A percentile compares a stretch with the other conserved stretches of the same genome.
These are phyloP conservation scores for Aspergillus quadricinctus DNA, from an alignment of 2,329 filamentous ascomycete species.

Conservation along the genomic window DNA sequence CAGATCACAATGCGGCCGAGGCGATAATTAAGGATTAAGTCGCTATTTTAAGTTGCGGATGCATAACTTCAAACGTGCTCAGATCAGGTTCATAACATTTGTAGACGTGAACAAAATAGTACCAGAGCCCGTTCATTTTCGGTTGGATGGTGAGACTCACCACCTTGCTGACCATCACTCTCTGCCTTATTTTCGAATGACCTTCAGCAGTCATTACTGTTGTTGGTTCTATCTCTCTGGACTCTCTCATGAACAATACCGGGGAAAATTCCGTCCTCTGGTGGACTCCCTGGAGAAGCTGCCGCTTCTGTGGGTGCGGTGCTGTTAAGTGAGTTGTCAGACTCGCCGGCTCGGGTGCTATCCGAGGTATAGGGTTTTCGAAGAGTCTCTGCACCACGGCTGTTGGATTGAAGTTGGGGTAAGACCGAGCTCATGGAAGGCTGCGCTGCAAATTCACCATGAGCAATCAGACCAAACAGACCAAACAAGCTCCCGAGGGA, in stretches of 20 bases:
- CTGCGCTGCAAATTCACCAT: neutral
- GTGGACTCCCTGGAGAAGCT: conserved; percentile 15
- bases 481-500: neutral
- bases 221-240: conserved; percentile 4
- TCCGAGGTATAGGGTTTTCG: neutral
- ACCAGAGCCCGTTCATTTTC: no score
- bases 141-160: no score
- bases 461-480: neutral
- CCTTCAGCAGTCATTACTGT: no score
- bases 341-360: conserved; percentile 5
- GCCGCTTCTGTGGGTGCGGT: conserved; percentile 4
- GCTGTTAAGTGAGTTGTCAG: neutral
- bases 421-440: neutral
- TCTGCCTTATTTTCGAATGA: no score
- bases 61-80: no score
- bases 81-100: no score
- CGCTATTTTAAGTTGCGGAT: no score
- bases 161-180: no score
- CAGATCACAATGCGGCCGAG: no score
- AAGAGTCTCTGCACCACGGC: neutral
- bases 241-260: conserved; percentile 38
- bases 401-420: neutral
- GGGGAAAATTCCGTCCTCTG: conserved; percentile 40
- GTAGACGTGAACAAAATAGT: no score
- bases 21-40: no score